Percentiles rank a stretch among this genome's conserved stretches.
Evolutionary conservation across 1,139 yeast genomes (phyloP).

Genomic region (Suhomyces anneliseae): DNA sequence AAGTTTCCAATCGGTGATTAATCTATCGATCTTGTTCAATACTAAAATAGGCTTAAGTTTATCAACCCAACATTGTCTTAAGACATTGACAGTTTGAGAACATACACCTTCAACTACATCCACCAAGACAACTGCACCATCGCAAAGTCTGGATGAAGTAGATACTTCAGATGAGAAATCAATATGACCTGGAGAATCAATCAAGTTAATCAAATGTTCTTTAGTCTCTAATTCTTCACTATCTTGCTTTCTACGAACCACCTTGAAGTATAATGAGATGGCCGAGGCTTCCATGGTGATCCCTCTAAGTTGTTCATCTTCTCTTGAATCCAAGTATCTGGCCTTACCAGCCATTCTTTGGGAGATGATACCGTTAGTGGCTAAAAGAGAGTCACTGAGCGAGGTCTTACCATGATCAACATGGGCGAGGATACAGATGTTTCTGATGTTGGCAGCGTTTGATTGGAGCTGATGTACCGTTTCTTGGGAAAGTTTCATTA

Average conservation of each 20-base stretch:
- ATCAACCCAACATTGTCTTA: constrained; percentile 96
- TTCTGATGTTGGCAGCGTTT: constrained; percentile 70
- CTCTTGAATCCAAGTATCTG: constrained; percentile 87
- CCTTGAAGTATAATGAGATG: constrained; percentile 78
- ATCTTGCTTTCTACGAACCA: constrained; percentile 44
- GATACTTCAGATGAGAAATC: constrained; percentile 97
- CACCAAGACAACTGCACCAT: constrained; percentile 92
- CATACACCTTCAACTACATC: constrained; percentile 99
- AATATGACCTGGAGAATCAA: constrained; percentile 98
- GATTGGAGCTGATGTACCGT: constrained; percentile 67
- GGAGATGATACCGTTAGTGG: constrained; percentile 95
- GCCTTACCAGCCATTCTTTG: constrained; percentile 95
- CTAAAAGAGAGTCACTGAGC: constrained; percentile 84
- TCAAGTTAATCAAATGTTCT: constrained; percentile 85
- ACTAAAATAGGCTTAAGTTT: constrained; percentile 85
- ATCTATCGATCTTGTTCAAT: constrained; percentile 88
- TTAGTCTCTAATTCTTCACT: constrained; percentile 44
- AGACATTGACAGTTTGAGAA: constrained; percentile 91
- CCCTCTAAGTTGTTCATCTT: constrained; percentile 94
- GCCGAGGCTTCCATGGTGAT: constrained; percentile 98
- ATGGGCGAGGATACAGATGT: constrained; percentile 94
- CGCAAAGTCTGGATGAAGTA: constrained; percentile 92
- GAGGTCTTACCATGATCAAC: constrained; percentile 99
- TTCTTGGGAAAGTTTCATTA: constrained; percentile 58
- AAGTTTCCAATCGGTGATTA: constrained; percentile 77